Percentiles rank a stretch among this genome's conserved stretches.
These are phyloP conservation scores for Pythium grandisporangium DNA, from an alignment of 352 stramenopile species.

Conservation along the genomic window DNA sequence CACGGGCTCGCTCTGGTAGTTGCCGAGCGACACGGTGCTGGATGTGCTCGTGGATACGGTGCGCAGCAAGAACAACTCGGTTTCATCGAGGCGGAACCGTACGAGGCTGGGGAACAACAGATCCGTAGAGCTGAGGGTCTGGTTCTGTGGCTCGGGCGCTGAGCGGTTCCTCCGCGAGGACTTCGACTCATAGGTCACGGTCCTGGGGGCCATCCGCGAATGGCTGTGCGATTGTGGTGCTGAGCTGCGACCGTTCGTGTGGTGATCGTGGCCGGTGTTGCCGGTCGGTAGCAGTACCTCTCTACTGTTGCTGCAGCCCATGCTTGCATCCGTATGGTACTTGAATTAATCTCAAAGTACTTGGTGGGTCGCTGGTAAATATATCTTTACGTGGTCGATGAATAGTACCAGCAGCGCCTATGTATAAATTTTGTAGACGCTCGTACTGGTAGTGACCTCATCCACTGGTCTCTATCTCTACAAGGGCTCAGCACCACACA, in stretches of 20 bases:
- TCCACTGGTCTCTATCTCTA: too few relatives aligned
- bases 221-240: too few relatives aligned
- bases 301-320: too few relatives aligned
- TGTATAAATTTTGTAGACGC: too few relatives aligned
- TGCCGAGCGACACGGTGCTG: slow-evolving; percentile 63
- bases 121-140: slow-evolving; percentile 8
- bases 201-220: not conserved
- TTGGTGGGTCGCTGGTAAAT: too few relatives aligned
- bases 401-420: too few relatives aligned
- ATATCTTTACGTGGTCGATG: too few relatives aligned
- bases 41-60: slow-evolving; percentile 70
- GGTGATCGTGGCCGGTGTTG: not conserved
- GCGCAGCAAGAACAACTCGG: slow-evolving; percentile 58
- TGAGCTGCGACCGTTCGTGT: not conserved
- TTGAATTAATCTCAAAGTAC: slow-evolving; percentile 1
- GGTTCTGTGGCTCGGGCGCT: not conserved
- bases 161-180: not conserved
- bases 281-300: too few relatives aligned
- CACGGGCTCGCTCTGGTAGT: slow-evolving; percentile 68
- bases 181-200: not conserved
- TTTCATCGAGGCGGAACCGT: slow-evolving; percentile 61
- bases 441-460: too few relatives aligned
- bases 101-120: slow-evolving; percentile 61
- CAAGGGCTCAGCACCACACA: too few relatives aligned
- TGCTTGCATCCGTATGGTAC: too few relatives aligned